These are phyloP conservation scores for Venustampulla echinocandica DNA, from an alignment of 495 filamentous ascomycete species.

Conservation along the genomic window DNA sequence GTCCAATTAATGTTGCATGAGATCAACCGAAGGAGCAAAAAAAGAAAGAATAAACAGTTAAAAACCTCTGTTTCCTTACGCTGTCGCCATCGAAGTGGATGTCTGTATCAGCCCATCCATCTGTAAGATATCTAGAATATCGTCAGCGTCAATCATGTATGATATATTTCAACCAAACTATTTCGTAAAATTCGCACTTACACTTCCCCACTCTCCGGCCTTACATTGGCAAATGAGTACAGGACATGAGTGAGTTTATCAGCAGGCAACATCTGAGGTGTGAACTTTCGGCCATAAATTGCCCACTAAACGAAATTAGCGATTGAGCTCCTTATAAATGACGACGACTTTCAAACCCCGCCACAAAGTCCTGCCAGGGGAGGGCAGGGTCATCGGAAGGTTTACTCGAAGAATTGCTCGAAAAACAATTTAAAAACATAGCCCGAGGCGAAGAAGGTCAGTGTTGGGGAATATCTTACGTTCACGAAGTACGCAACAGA, in stretches of 20 bases:
- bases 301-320: slow-evolving; percentile 39
- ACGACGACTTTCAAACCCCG: not conserved
- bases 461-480: no score
- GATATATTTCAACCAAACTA: not conserved
- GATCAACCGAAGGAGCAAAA: no score
- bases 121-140: slow-evolving; percentile 54
- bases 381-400: no score
- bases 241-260: slow-evolving; percentile 86
- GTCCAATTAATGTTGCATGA: no score
- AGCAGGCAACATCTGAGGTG: slow-evolving; percentile 78
- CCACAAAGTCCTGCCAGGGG: not conserved
- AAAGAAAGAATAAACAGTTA: no score
- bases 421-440: not conserved
- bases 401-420: not conserved
- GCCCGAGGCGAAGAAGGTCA: not conserved
- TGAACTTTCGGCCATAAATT: slow-evolving; percentile 83
- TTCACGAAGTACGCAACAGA: slow-evolving; percentile 82
- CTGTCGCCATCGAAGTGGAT: slow-evolving; percentile 85
- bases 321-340: not conserved
- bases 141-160: not conserved
- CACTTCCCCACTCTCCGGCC: slow-evolving; percentile 55
- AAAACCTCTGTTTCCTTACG: no score
- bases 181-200: slow-evolving; percentile 24
- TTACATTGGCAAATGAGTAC: slow-evolving; percentile 62
- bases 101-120: slow-evolving; percentile 77